Evolutionary conservation across 177 flowering plant species (phyloP).

Genomic region (Tripterygium wilfordii): DNA sequence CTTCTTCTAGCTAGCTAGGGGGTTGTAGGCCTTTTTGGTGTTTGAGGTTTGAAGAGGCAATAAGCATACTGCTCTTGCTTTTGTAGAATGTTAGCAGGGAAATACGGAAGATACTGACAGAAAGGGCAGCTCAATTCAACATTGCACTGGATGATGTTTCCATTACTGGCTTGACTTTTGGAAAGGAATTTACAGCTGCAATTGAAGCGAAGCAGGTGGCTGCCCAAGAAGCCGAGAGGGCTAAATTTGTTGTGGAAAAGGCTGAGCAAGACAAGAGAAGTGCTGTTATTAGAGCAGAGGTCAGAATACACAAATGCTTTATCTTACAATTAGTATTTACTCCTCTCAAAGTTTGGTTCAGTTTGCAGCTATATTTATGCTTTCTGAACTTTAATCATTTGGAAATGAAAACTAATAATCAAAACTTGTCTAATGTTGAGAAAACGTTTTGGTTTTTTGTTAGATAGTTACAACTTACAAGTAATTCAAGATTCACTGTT

Average conservation of each 20-base stretch:
- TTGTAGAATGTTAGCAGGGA: constrained; percentile 37
- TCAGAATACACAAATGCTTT: constrained; percentile 9
- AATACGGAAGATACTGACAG: constrained; percentile 67
- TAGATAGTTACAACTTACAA: no score
- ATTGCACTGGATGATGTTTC: constrained; percentile 95
- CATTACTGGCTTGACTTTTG: constrained; percentile 76
- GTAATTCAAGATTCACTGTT: no score
- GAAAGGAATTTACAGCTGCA: constrained; percentile 86
- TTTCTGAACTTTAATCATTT: no score
- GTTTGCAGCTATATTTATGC: no score
- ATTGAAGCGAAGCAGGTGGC: constrained; percentile 95
- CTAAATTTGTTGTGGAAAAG: constrained; percentile 87
- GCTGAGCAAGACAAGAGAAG: constrained; percentile 93
- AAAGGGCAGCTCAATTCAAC: constrained; percentile 78
- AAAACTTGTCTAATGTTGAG: no score
- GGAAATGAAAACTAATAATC: no score
- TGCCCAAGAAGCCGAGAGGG: constrained; percentile 93
- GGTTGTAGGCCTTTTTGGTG: no score
- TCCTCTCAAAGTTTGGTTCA: no score
- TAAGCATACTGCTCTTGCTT: no score
- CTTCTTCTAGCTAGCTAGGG: no score
- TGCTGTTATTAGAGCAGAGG: constrained; percentile 91
- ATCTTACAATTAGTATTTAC: not conserved
- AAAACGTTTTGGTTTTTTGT: no score
- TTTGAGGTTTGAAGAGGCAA: no score